Evolutionary conservation across 116 monocot genomes (phyloP), one percentile per base, ranked within the genome.

Genomic region (Iris pallida): DNA sequence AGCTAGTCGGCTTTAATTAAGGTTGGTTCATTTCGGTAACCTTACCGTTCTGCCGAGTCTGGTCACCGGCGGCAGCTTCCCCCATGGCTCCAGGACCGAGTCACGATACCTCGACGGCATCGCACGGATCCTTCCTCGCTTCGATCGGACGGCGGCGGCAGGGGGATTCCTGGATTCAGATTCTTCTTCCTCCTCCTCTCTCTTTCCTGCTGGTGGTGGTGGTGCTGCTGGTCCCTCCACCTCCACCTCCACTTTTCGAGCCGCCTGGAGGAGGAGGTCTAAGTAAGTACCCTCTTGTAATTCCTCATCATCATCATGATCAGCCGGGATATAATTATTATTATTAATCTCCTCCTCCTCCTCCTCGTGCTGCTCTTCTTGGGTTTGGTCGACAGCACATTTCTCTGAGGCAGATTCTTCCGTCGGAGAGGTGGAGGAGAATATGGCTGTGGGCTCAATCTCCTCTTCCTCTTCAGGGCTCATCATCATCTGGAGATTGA

Each of bases 71-170:
- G n/a, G n/a, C 47, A 48, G 52, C 61, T 77, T 81, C 16, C 52
- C 9, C 81, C 77, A 81, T 5, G 81, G 77, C 30, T 81, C 73
- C 13, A 81, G 68, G 8, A 81, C 60, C 14, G 77, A 69, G 69
- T 81, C 81, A 5, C 77, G 67, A 51, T 73, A 77, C 76, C 73
- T 56, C 20, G 69, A 73, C 53, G 81, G 81, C 30, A 81, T 60
- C 16, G 63, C 53, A 63, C 73, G 81, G 59, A 16, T 81, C 63
- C 81, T 68, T 9, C 81, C 77, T 0, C 81, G 76, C 69, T 81
- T 81, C 18, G 81, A 81, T 58, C 73, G 76, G 40, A 77, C 81
- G 15, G 73, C 43, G 16, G 81, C 69, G 16, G 55, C 72, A 0
- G 63, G 9, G 12, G 6, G 10, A 1, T 64, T 40, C 45, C 4